Evolutionary conservation across 805 yeast species (phyloP).

Genomic region (Clavispora fructus): DNA sequence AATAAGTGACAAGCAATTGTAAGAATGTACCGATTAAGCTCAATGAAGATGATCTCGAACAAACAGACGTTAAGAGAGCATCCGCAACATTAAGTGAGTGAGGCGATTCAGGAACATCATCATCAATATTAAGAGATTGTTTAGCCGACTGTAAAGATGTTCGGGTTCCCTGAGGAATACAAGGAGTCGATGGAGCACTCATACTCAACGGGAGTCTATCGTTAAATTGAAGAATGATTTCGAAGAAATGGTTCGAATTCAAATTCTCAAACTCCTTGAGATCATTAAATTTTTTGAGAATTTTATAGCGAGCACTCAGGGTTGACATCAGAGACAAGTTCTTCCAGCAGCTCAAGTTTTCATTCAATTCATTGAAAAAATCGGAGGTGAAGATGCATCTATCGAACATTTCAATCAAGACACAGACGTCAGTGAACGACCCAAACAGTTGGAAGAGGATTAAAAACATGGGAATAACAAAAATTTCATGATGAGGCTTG

Average conservation of each 20-base stretch:
- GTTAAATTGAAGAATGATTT: conserved; percentile 32
- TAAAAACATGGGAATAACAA: conserved; percentile 34
- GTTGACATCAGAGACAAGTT: conserved; percentile 15
- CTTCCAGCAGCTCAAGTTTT: conserved; percentile 25
- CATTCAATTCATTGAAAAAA: conserved; percentile 22
- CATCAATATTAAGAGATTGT: not conserved
- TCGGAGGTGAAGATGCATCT: conserved; percentile 26
- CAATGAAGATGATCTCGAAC: conserved; percentile 23
- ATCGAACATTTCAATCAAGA: conserved; percentile 30
- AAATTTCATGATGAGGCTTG: conserved; percentile 34
- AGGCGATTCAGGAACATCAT: conserved; percentile 1
- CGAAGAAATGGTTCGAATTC: conserved; percentile 26
- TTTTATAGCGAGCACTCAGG: conserved; percentile 18
- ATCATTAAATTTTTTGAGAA: conserved; percentile 18
- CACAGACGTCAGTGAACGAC: conserved; percentile 21
- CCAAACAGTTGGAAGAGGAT: conserved; percentile 22
- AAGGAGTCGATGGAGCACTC: conserved; percentile 41
- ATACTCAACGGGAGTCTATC: conserved; percentile 40
- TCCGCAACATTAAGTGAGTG: conserved; percentile 4
- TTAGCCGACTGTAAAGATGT: not conserved
- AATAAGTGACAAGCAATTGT: conserved; percentile 30
- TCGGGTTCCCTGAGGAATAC: conserved; percentile 13
- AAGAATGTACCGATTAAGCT: conserved; percentile 28
- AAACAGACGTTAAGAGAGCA: not conserved
- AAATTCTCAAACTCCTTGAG: conserved; percentile 31